Evolutionary conservation across 108 stramenopile species (phyloP).

Genomic region (Schizochytrium sp.): DNA sequence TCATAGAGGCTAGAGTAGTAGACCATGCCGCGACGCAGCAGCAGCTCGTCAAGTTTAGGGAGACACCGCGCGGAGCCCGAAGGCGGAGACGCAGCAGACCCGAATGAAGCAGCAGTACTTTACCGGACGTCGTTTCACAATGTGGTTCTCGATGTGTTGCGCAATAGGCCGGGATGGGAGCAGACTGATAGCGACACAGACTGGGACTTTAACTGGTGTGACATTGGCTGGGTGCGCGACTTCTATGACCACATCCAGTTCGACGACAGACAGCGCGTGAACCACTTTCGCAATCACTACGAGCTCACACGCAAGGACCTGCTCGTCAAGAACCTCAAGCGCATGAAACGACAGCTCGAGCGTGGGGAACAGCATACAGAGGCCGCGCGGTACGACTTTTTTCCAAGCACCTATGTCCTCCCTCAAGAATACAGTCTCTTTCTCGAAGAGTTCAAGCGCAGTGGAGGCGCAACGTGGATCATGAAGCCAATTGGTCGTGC

Average conservation of each 20-base stretch:
- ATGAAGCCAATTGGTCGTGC: slow-evolving; percentile 53
- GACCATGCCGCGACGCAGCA: background rate
- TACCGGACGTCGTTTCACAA: background rate
- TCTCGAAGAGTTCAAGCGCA: slow-evolving; percentile 52
- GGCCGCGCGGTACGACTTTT: slow-evolving; percentile 33
- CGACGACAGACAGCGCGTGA: slow-evolving; percentile 49
- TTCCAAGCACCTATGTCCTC: slow-evolving; percentile 53
- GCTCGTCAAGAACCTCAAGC: slow-evolving; percentile 54
- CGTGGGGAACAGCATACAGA: background rate
- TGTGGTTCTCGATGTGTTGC: background rate
- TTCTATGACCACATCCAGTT: slow-evolving; percentile 20
- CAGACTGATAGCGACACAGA: slow-evolving; percentile 23
- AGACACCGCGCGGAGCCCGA: background rate
- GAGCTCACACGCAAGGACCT: slow-evolving; percentile 53
- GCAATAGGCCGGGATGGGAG: background rate
- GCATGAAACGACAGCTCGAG: slow-evolving; percentile 25
- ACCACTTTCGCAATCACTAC: slow-evolving; percentile 60
- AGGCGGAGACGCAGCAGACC: background rate
- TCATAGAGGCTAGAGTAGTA: too few relatives aligned
- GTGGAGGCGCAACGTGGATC: slow-evolving; percentile 48
- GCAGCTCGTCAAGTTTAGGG: background rate
- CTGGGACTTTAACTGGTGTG: slow-evolving; percentile 29
- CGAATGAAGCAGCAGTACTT: background rate
- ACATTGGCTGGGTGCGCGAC: slow-evolving; percentile 27
- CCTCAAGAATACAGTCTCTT: slow-evolving; percentile 55